Evolutionary conservation across 2,329 filamentous ascomycete species (phyloP).

Genomic region (Stemphylium lycopersici): DNA sequence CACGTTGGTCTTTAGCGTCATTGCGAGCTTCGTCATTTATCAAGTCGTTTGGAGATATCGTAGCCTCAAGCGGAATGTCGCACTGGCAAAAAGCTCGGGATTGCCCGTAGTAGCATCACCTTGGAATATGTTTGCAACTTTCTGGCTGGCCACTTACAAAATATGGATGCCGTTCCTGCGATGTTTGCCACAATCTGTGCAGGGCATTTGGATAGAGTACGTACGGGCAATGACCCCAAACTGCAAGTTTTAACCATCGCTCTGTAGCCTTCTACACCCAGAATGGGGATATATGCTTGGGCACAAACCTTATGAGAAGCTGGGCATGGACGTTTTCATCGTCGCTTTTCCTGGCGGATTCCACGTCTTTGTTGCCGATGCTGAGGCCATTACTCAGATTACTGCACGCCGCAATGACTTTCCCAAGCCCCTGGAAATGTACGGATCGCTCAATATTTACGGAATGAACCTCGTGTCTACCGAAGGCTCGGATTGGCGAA

Average conservation of each 20-base stretch:
- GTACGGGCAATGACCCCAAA: constrained; percentile 31
- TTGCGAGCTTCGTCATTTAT: constrained; percentile 39
- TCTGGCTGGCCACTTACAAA: constrained; percentile 63
- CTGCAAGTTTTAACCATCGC: constrained; percentile 3
- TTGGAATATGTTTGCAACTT: constrained; percentile 56
- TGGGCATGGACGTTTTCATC: constrained; percentile 68
- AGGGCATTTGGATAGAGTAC: constrained; percentile 66
- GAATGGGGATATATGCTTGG: constrained; percentile 66
- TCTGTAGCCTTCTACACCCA: constrained; percentile 58
- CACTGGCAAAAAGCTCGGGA: constrained; percentile 54
- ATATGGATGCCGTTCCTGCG: constrained; percentile 64
- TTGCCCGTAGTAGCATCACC: constrained; percentile 53
- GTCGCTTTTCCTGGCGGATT: constrained; percentile 64
- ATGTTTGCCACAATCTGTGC: constrained; percentile 61
- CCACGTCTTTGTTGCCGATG: constrained; percentile 64
- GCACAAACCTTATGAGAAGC: constrained; percentile 63
- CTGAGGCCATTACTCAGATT: constrained; percentile 70
- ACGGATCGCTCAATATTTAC: constrained; percentile 67
- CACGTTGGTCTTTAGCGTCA: constrained; percentile 31
- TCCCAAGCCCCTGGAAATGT: constrained; percentile 68
- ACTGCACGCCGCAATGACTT: constrained; percentile 72
- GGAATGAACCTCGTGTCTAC: constrained; percentile 74
- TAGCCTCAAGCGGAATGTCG: constrained; percentile 50
- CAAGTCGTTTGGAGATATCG: constrained; percentile 44
- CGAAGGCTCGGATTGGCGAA: constrained; percentile 72